phyloP scores from a whole-genome alignment of 495 filamentous ascomycete species.

The Penicillium malachiteum region DNA sequence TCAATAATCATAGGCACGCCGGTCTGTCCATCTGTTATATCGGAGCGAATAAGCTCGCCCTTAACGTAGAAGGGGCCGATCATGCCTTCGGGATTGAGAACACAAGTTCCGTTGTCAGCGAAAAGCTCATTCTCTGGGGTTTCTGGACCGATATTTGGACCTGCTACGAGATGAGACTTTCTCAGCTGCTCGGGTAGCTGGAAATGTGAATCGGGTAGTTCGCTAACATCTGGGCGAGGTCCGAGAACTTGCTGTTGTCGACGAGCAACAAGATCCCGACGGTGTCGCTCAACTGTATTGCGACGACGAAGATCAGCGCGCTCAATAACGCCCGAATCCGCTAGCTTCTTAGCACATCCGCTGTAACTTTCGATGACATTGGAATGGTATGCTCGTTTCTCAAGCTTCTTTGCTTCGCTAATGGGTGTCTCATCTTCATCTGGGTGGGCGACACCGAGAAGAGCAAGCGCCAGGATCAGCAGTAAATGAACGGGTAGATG shows the following conservation, averaged over 20 bases:
- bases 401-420: no score
- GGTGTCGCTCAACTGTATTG: not conserved
- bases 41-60: conserved; percentile 51
- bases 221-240: not conserved
- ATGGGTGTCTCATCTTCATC: no score
- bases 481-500: no score
- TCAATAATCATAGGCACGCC: conserved; percentile 55
- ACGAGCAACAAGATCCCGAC: not conserved
- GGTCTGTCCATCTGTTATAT: conserved; percentile 45
- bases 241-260: not conserved
- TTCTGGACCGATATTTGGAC: not conserved
- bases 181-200: not conserved
- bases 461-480: no score
- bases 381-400: no score
- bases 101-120: conserved; percentile 18
- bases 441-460: no score
- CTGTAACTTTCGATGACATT: not conserved
- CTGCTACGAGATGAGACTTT: not conserved
- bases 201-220: not conserved
- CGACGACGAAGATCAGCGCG: not conserved
- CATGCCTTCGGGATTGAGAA: conserved; percentile 28
- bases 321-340: not conserved
- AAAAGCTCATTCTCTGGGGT: conserved; percentile 24
- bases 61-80: conserved; percentile 33
- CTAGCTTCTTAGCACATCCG: not conserved